Evolutionary conservation across 73 alveolate genomes (phyloP).

Genomic region (Tetrahymena malaccensis): DNA sequence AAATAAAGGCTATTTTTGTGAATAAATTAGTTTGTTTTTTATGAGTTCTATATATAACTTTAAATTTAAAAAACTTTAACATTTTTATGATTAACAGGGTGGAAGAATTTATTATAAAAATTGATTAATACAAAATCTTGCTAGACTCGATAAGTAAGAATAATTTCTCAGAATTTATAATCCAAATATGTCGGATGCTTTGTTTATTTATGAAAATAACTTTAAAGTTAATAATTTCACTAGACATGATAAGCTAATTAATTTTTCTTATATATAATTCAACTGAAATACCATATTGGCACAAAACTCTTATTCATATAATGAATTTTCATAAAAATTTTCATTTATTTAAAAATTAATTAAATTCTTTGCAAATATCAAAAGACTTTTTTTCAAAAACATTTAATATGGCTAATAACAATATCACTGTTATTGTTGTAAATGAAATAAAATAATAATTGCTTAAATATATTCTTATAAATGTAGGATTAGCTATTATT

Average conservation of each 20-base stretch:
- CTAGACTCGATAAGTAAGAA: background rate
- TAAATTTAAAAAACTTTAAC: background rate
- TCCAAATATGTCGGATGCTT: background rate
- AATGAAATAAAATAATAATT: no score
- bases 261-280: background rate
- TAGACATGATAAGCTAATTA: background rate
- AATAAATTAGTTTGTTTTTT: background rate
- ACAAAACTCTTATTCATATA: background rate
- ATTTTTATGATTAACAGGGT: background rate
- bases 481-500: no score
- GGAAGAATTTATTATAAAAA: background rate
- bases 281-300: background rate
- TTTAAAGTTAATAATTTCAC: background rate
- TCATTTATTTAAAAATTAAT: background rate
- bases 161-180: background rate
- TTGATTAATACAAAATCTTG: background rate
- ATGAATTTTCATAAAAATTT: background rate
- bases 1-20: no score
- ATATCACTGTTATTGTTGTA: no score
- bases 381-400: background rate
- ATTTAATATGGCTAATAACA: no score
- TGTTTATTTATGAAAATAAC: background rate
- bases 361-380: background rate
- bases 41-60: background rate
- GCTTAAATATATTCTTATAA: background rate